Evolutionary conservation across 1,139 yeast genomes (phyloP).

Genomic region (Zygoascus meyerae): DNA sequence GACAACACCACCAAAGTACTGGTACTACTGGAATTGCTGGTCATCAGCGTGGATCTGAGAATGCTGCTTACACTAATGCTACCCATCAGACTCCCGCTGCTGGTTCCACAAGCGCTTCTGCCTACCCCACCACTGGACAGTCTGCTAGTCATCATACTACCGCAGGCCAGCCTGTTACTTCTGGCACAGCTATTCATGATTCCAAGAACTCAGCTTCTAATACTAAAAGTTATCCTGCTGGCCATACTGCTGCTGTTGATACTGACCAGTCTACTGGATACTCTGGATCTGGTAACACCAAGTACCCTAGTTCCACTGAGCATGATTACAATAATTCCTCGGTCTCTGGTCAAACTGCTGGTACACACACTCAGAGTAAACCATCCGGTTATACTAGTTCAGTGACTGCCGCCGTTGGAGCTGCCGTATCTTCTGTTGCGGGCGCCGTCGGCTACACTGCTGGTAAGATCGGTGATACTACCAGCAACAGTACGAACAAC

Average conservation of each 20-base stretch:
- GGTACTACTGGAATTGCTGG: too few relatives aligned
- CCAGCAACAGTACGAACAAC: background rate
- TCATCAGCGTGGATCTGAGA: too few relatives aligned
- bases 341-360: background rate
- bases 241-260: background rate
- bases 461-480: background rate
- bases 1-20: too few relatives aligned
- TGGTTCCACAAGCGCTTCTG: slow-evolving; percentile 6
- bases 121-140: background rate
- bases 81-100: slow-evolving; percentile 7
- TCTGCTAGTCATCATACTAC: slow-evolving; percentile 6
- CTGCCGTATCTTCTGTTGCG: slow-evolving; percentile 5
- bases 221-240: background rate
- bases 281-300: background rate
- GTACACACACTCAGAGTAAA: background rate
- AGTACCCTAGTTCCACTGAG: background rate
- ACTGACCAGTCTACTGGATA: too few relatives aligned
- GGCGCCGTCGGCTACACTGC: background rate
- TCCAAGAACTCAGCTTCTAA: background rate
- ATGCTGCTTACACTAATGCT: too few relatives aligned
- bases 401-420: slow-evolving; percentile 10
- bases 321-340: background rate
- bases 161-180: background rate
- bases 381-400: too few relatives aligned
- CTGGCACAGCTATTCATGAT: slow-evolving; percentile 2